Evolutionary conservation across 176 grass and related monocot genomes (phyloP).

Genomic region (Oryza longistaminata): DNA sequence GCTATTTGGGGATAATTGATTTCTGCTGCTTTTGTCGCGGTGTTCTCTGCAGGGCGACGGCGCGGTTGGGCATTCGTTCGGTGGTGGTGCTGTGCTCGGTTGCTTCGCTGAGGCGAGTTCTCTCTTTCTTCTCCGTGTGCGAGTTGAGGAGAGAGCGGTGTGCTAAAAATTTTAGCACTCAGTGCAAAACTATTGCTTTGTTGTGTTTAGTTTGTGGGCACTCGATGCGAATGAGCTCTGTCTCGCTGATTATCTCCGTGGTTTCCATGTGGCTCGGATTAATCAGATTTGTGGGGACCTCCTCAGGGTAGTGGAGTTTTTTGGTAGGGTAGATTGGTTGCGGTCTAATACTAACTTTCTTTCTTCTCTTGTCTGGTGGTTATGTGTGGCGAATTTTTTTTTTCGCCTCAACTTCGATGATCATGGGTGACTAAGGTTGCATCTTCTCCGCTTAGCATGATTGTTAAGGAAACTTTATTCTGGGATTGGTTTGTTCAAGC

Average conservation of each 20-base stretch:
- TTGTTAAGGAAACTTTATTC: neutral
- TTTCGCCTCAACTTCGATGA: neutral
- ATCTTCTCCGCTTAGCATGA: neutral
- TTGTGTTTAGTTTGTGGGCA: neutral
- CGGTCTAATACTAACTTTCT: neutral
- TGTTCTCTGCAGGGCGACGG: neutral
- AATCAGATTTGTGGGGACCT: neutral
- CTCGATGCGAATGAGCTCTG: neutral
- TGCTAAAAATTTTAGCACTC: neutral
- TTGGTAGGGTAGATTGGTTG: neutral
- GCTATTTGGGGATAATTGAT: neutral
- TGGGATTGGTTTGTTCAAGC: neutral
- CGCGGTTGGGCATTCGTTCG: neutral
- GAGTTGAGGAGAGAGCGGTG: neutral
- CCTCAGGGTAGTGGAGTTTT: neutral
- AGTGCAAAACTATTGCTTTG: neutral
- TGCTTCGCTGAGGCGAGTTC: slow-evolving; percentile 19
- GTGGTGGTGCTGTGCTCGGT: neutral
- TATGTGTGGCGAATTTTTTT: neutral
- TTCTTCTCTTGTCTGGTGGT: neutral
- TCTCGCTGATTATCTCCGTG: neutral
- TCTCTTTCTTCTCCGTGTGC: neutral
- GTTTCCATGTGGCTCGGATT: neutral
- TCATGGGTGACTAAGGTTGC: neutral
- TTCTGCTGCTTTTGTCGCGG: neutral